Evolutionary conservation across 352 stramenopile genomes (phyloP).

Genomic region (Saprolegnia diclina): DNA sequence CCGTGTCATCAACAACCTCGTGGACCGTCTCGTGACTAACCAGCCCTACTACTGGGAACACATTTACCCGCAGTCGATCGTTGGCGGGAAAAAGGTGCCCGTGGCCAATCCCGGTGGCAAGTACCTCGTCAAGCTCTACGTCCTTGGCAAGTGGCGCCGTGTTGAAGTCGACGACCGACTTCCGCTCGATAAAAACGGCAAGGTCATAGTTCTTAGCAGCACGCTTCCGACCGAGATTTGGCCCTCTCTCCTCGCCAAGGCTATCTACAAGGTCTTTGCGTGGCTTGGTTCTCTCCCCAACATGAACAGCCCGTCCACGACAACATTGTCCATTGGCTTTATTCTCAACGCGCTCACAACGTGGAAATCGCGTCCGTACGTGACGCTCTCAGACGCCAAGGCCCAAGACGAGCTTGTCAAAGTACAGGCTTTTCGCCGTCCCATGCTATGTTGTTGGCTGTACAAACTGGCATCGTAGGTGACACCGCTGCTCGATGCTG

Average conservation of each 20-base stretch:
- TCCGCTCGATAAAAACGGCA: conserved; percentile 43
- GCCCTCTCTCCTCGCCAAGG: conserved; percentile 58
- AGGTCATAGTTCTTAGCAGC: conserved; percentile 54
- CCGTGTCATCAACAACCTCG: conserved; percentile 55
- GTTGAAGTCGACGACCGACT: conserved; percentile 68
- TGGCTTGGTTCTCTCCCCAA: conserved; percentile 33
- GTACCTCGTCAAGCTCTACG: conserved; percentile 66
- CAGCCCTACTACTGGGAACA: conserved; percentile 58
- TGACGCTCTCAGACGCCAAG: conserved; percentile 13
- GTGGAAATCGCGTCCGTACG: conserved; percentile 22
- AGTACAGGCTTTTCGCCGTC: not conserved
- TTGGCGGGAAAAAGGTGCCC: conserved; percentile 26
- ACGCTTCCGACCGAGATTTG: conserved; percentile 61
- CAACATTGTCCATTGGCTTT: conserved; percentile 18
- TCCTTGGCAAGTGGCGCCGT: conserved; percentile 63
- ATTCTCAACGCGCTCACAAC: conserved; percentile 20
- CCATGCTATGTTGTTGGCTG: no score
- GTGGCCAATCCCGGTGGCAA: conserved; percentile 68
- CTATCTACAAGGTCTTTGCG: conserved; percentile 57
- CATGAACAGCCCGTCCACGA: conserved; percentile 6
- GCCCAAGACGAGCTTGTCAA: conserved; percentile 21
- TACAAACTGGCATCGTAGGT: not conserved
- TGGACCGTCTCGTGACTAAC: conserved; percentile 26
- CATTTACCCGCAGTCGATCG: conserved; percentile 62
- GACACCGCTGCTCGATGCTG: not conserved